phyloP scores from a whole-genome alignment of 2,329 filamentous ascomycete species.

The Xylariales sp. region DNA sequence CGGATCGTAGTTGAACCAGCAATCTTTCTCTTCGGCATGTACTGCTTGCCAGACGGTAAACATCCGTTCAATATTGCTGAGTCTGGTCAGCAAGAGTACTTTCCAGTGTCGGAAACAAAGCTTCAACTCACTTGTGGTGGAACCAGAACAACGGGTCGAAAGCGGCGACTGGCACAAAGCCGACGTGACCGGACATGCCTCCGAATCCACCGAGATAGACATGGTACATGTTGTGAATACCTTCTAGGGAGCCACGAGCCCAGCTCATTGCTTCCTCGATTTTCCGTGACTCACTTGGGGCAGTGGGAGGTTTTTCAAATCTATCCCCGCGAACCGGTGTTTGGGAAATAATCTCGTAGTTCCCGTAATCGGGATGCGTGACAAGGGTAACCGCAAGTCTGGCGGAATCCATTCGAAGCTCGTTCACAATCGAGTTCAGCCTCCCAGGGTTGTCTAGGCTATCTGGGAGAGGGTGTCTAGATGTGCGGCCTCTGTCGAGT shows the following conservation, averaged over 20 bases:
- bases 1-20: neutral
- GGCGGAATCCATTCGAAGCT: neutral
- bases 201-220: neutral
- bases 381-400: neutral
- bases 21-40: neutral
- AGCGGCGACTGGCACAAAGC: neutral
- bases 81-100: neutral
- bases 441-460: neutral
- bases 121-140: conserved; percentile 1
- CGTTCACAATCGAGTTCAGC: neutral
- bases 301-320: neutral
- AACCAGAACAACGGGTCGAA: neutral
- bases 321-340: neutral
- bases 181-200: neutral
- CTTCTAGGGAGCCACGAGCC: neutral
- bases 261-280: neutral
- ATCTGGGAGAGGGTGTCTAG: neutral
- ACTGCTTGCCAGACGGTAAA: conserved; percentile 1
- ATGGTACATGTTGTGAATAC: neutral
- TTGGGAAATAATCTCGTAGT: neutral
- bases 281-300: neutral
- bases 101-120: neutral
- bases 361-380: neutral
- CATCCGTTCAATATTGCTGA: neutral
- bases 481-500: neutral